Percentiles rank a stretch among this genome's conserved stretches.
These are phyloP conservation scores for Casuarina glauca DNA, from an alignment of 306 rosid species.

Conservation along the genomic window DNA sequence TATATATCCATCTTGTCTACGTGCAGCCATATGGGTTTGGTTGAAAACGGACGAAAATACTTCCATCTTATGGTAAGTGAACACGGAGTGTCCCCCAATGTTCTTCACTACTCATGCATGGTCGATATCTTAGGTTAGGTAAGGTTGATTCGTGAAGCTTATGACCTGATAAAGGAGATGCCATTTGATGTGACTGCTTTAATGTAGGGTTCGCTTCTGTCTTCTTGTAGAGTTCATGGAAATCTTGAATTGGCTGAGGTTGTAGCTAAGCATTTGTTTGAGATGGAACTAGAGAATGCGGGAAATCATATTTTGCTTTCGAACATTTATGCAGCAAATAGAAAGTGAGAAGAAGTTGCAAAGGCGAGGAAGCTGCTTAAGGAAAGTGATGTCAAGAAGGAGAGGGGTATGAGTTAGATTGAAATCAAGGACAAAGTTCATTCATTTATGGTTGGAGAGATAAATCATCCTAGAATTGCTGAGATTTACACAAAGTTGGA, in stretches of 20 bases:
- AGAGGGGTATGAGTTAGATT: conserved; percentile 84
- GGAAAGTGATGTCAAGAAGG: conserved; percentile 71
- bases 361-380: conserved; percentile 64
- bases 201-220: conserved; percentile 88
- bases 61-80: conserved; percentile 60
- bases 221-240: conserved; percentile 68
- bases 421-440: conserved; percentile 71
- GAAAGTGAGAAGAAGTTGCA: conserved; percentile 82
- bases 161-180: conserved; percentile 54
- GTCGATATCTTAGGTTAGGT: conserved; percentile 79
- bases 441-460: conserved; percentile 76
- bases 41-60: conserved; percentile 62
- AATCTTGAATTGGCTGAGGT: conserved; percentile 71
- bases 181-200: conserved; percentile 67
- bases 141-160: conserved; percentile 60
- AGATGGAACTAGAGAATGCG: conserved; percentile 78
- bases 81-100: conserved; percentile 63
- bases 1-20: conserved; percentile 63
- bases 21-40: conserved; percentile 81
- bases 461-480: conserved; percentile 54
- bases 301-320: conserved; percentile 84
- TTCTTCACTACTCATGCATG: conserved; percentile 73
- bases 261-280: conserved; percentile 71
- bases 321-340: conserved; percentile 67
- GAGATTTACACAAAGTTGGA: conserved; percentile 62